These are phyloP conservation scores for Exophiala lecanii-corni DNA, from an alignment of 2,329 filamentous ascomycete species.

Conservation along the genomic window DNA sequence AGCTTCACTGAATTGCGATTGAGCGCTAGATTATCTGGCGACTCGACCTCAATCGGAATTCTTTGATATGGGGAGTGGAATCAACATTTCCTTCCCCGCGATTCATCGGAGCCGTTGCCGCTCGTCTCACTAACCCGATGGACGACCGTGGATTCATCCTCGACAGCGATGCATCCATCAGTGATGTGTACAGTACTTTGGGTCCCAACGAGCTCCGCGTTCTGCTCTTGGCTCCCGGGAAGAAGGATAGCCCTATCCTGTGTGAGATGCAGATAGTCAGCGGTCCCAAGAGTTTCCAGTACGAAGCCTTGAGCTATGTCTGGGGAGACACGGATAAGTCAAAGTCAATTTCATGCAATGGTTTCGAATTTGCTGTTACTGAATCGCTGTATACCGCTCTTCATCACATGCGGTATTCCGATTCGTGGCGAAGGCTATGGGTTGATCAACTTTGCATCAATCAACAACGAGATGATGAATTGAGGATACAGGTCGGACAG, in stretches of 20 bases:
- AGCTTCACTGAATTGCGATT: too few relatives aligned
- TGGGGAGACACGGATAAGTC: conserved; percentile 15
- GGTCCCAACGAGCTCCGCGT: conserved; percentile 11
- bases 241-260: conserved; percentile 10
- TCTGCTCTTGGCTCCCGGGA: conserved; percentile 13
- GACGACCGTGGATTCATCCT: conserved; percentile 17
- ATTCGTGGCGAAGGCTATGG: conserved; percentile 17
- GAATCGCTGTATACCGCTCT: conserved; percentile 14
- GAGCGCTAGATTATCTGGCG: too few relatives aligned
- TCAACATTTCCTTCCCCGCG: too few relatives aligned
- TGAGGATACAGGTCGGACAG: conserved; percentile 11
- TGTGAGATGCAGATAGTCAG: conserved; percentile 15
- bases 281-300: conserved; percentile 11
- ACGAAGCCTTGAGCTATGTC: conserved; percentile 20
- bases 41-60: too few relatives aligned
- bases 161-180: conserved; percentile 9
- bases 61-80: too few relatives aligned
- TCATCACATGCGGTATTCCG: conserved; percentile 9
- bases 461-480: conserved; percentile 9
- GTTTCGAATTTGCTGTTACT: conserved; percentile 15
- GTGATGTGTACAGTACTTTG: conserved; percentile 16
- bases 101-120: too few relatives aligned
- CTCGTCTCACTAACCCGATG: conserved; percentile 4
- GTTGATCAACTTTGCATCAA: conserved; percentile 21
- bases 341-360: conserved; percentile 14